Base-by-base conservation (phyloP, 2,329 filamentous ascomycete species). In the Clonostachys chloroleuca region DNA sequence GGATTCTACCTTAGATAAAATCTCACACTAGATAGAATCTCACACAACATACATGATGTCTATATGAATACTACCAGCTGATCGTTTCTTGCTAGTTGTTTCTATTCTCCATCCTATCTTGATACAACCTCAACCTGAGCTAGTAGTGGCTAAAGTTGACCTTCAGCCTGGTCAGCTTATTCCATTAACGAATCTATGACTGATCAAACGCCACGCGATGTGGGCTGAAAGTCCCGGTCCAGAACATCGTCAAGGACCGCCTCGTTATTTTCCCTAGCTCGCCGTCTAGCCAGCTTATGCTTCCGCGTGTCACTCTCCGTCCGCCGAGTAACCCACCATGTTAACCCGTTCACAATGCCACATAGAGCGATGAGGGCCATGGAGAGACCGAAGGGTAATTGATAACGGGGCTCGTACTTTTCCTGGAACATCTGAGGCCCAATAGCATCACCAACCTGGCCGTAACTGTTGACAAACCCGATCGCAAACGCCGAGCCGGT, bases 401-500 rank as follows among this genome's bases (percentile, higher is more conserved):
- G 65, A 51, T 77, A 76, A 14, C 64, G 62, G 3, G 71, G 72
- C 7, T 70, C 71, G 45, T 71, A 77, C 36, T 62, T 61, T 34
- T 62, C 64, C 39, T 61, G 58, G 52, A 76, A 77, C 17, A 75
- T 65, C 53, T 76, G 72, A 9, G 72, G 67, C 0, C 70, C 73
- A 12, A 75, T 63, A 2, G 71, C 70, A 14, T 69, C 72, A 5
- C 73, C 73, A 17, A 77, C 72, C 49, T 76, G 72, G 0, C 72
- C 73, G 52, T 75, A 74, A 47, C 67, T 72, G 51, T 75, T 75
- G 44, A 73, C 71, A 46, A 76, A 77, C 1, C 67, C 73, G 45
- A 77, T 74, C 2, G 69, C 66, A 54, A 77, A 76, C 1, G 73
- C 73, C 0, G 73, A 74, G 1, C 73, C 73, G 0, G 73, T 77